These are phyloP conservation scores for Protomyces inouyei DNA, from an alignment of 1,139 yeast species.

Conservation along the genomic window DNA sequence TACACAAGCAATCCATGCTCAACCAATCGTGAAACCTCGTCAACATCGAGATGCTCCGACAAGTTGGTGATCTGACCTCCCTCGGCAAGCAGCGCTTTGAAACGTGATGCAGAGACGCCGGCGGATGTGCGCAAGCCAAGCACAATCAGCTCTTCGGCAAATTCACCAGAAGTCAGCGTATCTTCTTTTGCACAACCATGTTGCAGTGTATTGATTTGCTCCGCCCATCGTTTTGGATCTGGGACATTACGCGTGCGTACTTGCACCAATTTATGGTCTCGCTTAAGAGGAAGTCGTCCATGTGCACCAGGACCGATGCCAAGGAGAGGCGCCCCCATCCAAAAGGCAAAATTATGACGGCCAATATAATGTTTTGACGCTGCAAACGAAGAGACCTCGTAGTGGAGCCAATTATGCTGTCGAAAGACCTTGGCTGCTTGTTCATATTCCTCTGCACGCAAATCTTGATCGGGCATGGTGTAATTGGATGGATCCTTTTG, in stretches of 20 bases:
- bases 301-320: conserved; percentile 27
- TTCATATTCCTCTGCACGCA: conserved; percentile 12
- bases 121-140: conserved; percentile 15
- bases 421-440: conserved; percentile 2
- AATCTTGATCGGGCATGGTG: conserved; percentile 8
- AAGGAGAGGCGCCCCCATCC: conserved; percentile 20
- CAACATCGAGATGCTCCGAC: conserved; percentile 6
- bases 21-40: conserved; percentile 1
- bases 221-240: conserved; percentile 20
- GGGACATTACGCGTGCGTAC: conserved; percentile 20
- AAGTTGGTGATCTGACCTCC: not conserved
- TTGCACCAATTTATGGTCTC: not conserved
- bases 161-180: not conserved
- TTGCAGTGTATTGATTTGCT: not conserved
- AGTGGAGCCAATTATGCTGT: conserved; percentile 5
- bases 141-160: conserved; percentile 13
- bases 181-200: conserved; percentile 11
- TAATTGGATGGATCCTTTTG: not conserved
- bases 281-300: not conserved
- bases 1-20: not conserved
- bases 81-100: not conserved
- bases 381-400: conserved; percentile 20
- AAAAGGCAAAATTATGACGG: conserved; percentile 19
- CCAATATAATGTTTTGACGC: not conserved
- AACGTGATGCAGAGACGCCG: conserved; percentile 5